phyloP scores from a whole-genome alignment of 1,284 basidiomycete species.

The Pseudozyma tsukubaensis region DNA sequence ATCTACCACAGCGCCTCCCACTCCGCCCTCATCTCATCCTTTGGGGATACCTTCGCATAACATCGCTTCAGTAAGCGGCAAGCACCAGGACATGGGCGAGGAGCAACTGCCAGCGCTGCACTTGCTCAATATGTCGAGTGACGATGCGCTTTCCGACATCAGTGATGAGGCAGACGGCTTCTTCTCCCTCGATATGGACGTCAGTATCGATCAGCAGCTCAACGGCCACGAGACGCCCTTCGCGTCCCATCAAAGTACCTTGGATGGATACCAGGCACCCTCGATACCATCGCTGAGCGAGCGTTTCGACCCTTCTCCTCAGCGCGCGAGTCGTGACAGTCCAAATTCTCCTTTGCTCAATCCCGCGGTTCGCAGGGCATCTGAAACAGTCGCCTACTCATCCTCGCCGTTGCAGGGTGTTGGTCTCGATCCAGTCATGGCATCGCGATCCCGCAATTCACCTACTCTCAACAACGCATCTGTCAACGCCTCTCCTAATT shows the following conservation, averaged over 20 bases:
- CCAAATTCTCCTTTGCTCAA: conserved; percentile 14
- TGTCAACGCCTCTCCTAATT: background rate
- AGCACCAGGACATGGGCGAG: conserved; percentile 1
- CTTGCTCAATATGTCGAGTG: conserved; percentile 43
- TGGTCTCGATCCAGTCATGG: conserved; percentile 38
- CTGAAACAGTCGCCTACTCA: conserved; percentile 29
- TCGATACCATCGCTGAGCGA: conserved; percentile 2
- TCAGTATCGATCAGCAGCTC: conserved; percentile 49
- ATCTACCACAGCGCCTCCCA: conserved; percentile 39
- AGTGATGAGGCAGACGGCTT: conserved; percentile 54
- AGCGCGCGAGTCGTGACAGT: conserved; percentile 7
- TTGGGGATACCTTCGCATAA: background rate
- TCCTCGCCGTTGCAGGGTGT: conserved; percentile 33
- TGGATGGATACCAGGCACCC: background rate
- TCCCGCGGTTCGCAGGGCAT: conserved; percentile 29
- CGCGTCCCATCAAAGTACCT: background rate
- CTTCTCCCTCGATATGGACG: conserved; percentile 58
- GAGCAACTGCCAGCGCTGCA: conserved; percentile 30
- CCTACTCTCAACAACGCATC: conserved; percentile 4
- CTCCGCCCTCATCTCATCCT: conserved; percentile 20
- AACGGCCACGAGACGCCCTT: conserved; percentile 5
- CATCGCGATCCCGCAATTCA: conserved; percentile 31
- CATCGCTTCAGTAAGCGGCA: background rate
- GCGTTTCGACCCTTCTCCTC: conserved; percentile 12
- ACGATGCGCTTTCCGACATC: conserved; percentile 31